Evolutionary conservation across 225 moss, liverwort and hornwort species (phyloP), one percentile per base, ranked within the genome.

Genomic region (Polytrichum commune): DNA sequence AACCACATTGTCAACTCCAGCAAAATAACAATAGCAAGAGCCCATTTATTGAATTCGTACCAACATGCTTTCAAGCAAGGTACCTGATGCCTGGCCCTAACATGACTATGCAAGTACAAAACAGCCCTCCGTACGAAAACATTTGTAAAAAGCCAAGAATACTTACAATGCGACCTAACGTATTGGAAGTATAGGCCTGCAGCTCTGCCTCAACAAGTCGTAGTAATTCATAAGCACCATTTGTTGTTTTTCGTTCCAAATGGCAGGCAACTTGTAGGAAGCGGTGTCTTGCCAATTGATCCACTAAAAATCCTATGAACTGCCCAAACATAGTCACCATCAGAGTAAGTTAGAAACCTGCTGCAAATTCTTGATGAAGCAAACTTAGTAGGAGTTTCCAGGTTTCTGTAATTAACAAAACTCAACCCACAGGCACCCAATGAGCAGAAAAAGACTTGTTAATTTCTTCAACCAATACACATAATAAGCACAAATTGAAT

Each of bases 251-350:
- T 29, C 88, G 85, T 84, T 98, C 97, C 75, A 98, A 67, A 73
- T 93, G 94, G 62, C 92, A 98, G 77, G 91, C 86, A 58, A 94
- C 78, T 85, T 98, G 94, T 71, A 98, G 90, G 74, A 98, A 98
- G 6, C 87, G 88, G 81, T 98, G 97, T 60, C 97, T 84, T 61
- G 97, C 89, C 60, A 93, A 68, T 78, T 98, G 97, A 83, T 90
- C 90, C 70, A 88, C 90, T 75, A 98, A 73, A 62, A 91, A 91
- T 68, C 87, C 91, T 61, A 98, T 98, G 68, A 90, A 92, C 92
- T 92, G 84, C 55, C 27, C 63, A 63, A 18, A 63, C 0, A 63
- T 18, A 9, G 27, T n/a, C 68, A 68, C n/a, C 46, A 13, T 38
- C 38, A 38, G 13, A 46, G 7, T 13, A 13, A 46, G 46, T 16